phyloP scores from a whole-genome alignment of 805 yeast genomes.

The Limtongia smithiae region DNA sequence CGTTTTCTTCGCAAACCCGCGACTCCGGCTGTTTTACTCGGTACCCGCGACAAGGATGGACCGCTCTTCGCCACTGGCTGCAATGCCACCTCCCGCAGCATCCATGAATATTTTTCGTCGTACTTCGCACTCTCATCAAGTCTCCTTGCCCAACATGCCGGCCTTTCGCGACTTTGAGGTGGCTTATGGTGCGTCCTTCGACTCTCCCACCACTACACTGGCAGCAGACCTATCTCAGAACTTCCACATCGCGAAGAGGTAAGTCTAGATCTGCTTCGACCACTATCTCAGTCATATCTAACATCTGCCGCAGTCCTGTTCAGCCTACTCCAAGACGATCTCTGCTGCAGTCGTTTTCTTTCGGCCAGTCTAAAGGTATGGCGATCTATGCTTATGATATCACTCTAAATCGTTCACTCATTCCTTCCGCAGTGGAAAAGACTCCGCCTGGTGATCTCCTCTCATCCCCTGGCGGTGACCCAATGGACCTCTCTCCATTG shows the following conservation, averaged over 20 bases:
- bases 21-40: too few relatives aligned
- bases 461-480: constrained; percentile 16
- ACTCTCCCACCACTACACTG: constrained; percentile 35
- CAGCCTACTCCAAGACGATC: constrained; percentile 38
- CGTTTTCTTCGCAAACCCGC: too few relatives aligned
- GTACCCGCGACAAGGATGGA: constrained; percentile 24
- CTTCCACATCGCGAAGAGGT: constrained; percentile 37
- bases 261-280: too few relatives aligned
- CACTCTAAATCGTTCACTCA: neutral
- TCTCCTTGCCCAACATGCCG: constrained; percentile 17
- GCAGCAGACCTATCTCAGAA: constrained; percentile 40
- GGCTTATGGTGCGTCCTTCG: constrained; percentile 10
- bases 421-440: constrained; percentile 2
- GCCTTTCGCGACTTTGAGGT: neutral
- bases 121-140: constrained; percentile 16
- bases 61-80: constrained; percentile 28
- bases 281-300: neutral
- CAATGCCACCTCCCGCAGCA: constrained; percentile 24
- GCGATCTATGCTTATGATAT: neutral
- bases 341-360: constrained; percentile 32
- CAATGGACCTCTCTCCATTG: constrained; percentile 26
- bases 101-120: constrained; percentile 3
- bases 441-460: constrained; percentile 22
- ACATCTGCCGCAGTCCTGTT: constrained; percentile 28
- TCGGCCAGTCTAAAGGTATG: constrained; percentile 19